Evolutionary conservation across 192 early-diverging fungal species (phyloP).

Genomic region (Rhizoclosmatium sp.): DNA sequence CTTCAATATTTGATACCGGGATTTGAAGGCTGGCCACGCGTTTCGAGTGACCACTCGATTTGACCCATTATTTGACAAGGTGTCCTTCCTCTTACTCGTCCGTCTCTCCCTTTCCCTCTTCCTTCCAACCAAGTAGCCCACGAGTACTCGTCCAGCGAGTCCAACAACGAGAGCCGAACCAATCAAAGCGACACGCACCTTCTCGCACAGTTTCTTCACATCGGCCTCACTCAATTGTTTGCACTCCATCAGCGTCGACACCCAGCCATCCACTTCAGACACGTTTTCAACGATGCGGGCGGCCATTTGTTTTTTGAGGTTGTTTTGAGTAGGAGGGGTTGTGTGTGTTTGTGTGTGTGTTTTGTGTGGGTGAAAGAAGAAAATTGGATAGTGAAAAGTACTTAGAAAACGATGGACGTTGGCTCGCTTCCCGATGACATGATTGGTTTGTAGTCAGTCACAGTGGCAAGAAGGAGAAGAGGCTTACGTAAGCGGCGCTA

Average conservation of each 20-base stretch:
- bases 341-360: conserved; percentile 2
- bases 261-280: conserved; percentile 92
- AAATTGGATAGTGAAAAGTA: not conserved
- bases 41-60: too few species aligned
- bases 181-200: conserved; percentile 62
- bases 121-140: too few species aligned
- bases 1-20: too few species aligned
- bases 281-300: conserved; percentile 57
- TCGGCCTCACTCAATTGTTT: conserved; percentile 94
- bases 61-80: too few species aligned
- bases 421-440: conserved; percentile 10
- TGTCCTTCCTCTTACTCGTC: too few species aligned
- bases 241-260: conserved; percentile 88
- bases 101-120: too few species aligned
- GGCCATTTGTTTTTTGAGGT: conserved; percentile 20
- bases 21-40: too few species aligned
- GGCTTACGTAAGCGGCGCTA: not conserved
- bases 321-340: not conserved
- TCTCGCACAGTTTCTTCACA: conserved; percentile 96
- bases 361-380: not conserved
- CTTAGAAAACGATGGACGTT: not conserved
- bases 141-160: too few species aligned
- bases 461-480: not conserved
- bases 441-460: conserved; percentile 1
- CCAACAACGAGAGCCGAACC: too few species aligned